phyloP scores from a whole-genome alignment of 2,329 filamentous ascomycete species.

The Penicillium sp. region DNA sequence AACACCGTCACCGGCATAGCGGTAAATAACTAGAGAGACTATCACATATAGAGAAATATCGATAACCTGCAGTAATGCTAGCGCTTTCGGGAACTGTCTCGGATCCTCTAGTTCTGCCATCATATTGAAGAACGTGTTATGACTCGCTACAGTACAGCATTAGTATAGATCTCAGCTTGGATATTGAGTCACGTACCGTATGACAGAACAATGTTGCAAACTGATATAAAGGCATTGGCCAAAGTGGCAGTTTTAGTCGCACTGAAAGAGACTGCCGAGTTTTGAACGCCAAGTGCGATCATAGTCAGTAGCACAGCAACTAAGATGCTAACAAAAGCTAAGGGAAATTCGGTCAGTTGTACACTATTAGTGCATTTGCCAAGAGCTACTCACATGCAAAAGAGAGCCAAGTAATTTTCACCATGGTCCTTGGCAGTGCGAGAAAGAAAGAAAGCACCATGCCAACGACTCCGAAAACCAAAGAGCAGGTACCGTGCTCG shows the following conservation, averaged over 20 bases:
- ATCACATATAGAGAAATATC: conserved; percentile 68
- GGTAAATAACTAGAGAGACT: conserved; percentile 70
- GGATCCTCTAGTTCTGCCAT: conserved; percentile 68
- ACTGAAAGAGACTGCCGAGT: conserved; percentile 44
- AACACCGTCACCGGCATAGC: conserved; percentile 65
- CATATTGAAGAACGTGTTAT: conserved; percentile 71
- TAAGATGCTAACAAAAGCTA: conserved; percentile 67
- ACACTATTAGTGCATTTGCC: neutral
- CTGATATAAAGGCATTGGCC: conserved; percentile 61
- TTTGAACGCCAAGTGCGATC: conserved; percentile 63
- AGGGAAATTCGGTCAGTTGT: conserved; percentile 4
- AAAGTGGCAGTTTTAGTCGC: conserved; percentile 50
- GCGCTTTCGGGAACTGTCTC: conserved; percentile 64
- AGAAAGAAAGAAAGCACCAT: conserved; percentile 62
- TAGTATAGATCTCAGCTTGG: neutral
- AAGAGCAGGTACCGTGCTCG: conserved; percentile 64
- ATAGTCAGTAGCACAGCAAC: conserved; percentile 69
- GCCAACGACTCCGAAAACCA: conserved; percentile 66
- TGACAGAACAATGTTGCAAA: conserved; percentile 73
- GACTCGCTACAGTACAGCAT: conserved; percentile 42
- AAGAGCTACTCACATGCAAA: conserved; percentile 50
- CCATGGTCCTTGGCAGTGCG: conserved; percentile 65
- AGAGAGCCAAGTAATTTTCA: conserved; percentile 66
- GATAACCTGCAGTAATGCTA: conserved; percentile 63
- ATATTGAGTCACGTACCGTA: conserved; percentile 52